Evolutionary conservation across 106 monocot genomes (phyloP), one percentile per base, ranked within the genome.

Genomic region (Dendrobium catenatum): DNA sequence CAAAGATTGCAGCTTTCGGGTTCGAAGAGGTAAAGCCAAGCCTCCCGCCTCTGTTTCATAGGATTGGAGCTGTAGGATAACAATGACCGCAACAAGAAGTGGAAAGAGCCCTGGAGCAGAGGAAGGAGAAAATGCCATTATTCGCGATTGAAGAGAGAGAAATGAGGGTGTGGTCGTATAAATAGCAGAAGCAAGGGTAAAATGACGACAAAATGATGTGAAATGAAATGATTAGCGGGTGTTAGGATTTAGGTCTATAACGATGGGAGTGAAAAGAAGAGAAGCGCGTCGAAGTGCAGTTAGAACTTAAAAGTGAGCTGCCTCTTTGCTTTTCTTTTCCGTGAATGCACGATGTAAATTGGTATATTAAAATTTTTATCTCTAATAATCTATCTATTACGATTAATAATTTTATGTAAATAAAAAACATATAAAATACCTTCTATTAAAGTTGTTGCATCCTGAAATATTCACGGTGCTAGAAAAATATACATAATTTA

Each of bases 11-110:
- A 76, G 20, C 22, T 47, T 76, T 27, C 10, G 47, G 48, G 49
- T 41, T 76, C 48, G 76, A 27, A 76, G 76, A 76, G 76, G 48
- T 13, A 76, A 76, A 11, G 76, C 76, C 26, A 76, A 27, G 15
- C 48, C 49, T 49, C 26, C 4, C 9, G 48, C 46, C 26, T 20
- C 49, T 24, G 76, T 27, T 46, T 48, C 41, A 26, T 49, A 44
- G 22, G 24, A 48, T 48, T 49, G 48, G 48, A 49, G 26, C 16
- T 9, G 49, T 11, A 76, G 76, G 1, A 76, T 20, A 27, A 49
- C 42, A 43, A 74, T 43, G 43, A 74, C 8, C 6, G 76, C 26
- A 26, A 42, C 11, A 26, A 76, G 26, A 26, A 49, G 47, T 24
- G 24, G 49, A 41, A 76, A 13, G 24, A 49, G 4, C 1, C 6